Conservation (phyloP, 805 yeast genomes). For the Cyberlindnera sargentensis region DNA sequence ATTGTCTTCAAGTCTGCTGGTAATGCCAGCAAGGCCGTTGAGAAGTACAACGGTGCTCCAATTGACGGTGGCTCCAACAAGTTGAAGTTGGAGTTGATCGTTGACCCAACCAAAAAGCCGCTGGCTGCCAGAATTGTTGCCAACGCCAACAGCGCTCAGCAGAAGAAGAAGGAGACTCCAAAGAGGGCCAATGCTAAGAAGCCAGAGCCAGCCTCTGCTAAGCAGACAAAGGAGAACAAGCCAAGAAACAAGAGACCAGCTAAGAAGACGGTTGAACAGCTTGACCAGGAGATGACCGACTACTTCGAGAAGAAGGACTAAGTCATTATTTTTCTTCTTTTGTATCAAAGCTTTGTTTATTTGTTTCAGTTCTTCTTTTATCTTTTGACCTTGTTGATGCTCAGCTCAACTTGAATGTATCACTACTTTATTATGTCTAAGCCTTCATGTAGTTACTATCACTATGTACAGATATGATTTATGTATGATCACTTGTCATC, state of each 20-base stretch:
- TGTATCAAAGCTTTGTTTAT: too few species aligned
- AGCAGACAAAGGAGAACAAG: slow-evolving; percentile 11
- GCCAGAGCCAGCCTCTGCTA: slow-evolving; percentile 1
- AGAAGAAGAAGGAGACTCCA: slow-evolving; percentile 14
- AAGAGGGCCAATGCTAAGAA: slow-evolving; percentile 11
- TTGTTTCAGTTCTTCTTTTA: neutral
- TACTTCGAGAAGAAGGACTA: slow-evolving; percentile 57
- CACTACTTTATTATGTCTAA: neutral
- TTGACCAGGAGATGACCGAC: slow-evolving; percentile 97
- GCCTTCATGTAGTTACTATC: neutral
- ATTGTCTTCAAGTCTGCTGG: slow-evolving; percentile 64
- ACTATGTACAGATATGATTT: too few species aligned
- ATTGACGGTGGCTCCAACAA: slow-evolving; percentile 79
- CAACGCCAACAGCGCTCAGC: slow-evolving; percentile 27
- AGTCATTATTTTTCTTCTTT: neutral
- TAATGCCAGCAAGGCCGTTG: slow-evolving; percentile 72
- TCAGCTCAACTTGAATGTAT: neutral
- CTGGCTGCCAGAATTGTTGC: slow-evolving; percentile 67
- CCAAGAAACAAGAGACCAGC: slow-evolving; percentile 35
- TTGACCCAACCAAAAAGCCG: slow-evolving; percentile 77
- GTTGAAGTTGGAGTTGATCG: slow-evolving; percentile 72
- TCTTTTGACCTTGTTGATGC: too few species aligned
- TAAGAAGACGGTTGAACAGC: slow-evolving; percentile 80
- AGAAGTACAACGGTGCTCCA: slow-evolving; percentile 85
- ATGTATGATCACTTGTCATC: neutral